These are phyloP conservation scores for Lizanozyma gosingica DNA, from an alignment of 1,139 yeast genomes.

Conservation along the genomic window DNA sequence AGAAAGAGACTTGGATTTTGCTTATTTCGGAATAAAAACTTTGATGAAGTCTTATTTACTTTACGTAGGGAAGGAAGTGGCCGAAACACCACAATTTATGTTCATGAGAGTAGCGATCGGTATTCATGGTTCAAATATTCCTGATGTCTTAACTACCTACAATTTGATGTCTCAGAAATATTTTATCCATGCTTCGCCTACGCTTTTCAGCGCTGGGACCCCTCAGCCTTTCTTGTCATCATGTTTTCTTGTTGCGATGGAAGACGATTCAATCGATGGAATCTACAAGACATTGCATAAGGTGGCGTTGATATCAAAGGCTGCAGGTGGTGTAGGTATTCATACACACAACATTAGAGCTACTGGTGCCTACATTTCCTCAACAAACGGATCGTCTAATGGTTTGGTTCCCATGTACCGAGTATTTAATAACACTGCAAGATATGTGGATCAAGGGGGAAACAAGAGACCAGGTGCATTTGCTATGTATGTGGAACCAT, in stretches of 20 bases:
- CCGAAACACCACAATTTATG: slow-evolving; percentile 87
- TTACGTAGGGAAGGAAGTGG: slow-evolving; percentile 61
- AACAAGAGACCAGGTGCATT: slow-evolving; percentile 93
- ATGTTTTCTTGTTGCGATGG: slow-evolving; percentile 82
- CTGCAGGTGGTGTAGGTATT: slow-evolving; percentile 88
- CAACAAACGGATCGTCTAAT: slow-evolving; percentile 83
- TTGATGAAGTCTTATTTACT: slow-evolving; percentile 76
- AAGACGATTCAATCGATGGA: slow-evolving; percentile 86
- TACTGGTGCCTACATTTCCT: slow-evolving; percentile 80
- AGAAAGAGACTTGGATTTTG: slow-evolving; percentile 76
- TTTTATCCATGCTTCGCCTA: slow-evolving; percentile 87
- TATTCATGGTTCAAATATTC: slow-evolving; percentile 70
- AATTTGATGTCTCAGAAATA: slow-evolving; percentile 75
- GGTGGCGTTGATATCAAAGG: slow-evolving; percentile 79
- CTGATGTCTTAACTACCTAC: slow-evolving; percentile 68
- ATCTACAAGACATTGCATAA: slow-evolving; percentile 81
- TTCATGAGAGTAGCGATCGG: slow-evolving; percentile 87
- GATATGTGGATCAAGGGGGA: slow-evolving; percentile 93
- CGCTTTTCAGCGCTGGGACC: slow-evolving; percentile 85
- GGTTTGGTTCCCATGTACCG: slow-evolving; percentile 88
- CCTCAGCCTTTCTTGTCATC: slow-evolving; percentile 83
- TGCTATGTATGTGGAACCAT: slow-evolving; percentile 82
- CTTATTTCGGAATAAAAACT: slow-evolving; percentile 83
- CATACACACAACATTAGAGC: slow-evolving; percentile 79
- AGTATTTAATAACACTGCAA: slow-evolving; percentile 84